Evolutionary conservation across 352 stramenopile species (phyloP).

Genomic region (Globisporangium barbulae): DNA sequence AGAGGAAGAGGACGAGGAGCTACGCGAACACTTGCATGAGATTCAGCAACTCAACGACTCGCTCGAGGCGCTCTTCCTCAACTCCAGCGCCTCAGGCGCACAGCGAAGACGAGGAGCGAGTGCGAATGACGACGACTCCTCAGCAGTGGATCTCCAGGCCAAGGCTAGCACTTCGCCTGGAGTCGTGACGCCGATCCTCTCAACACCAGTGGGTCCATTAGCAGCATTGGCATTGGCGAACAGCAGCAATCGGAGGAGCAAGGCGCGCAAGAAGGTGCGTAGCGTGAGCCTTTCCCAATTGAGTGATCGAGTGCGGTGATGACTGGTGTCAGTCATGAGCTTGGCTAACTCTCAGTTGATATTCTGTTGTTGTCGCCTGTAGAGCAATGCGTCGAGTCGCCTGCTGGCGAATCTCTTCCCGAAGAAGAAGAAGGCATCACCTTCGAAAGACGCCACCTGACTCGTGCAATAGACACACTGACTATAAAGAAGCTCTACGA

Average conservation of each 20-base stretch:
- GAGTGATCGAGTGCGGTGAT: neutral
- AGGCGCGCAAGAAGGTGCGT: constrained; percentile 2
- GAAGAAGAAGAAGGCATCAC: constrained; percentile 4
- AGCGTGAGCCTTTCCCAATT: neutral
- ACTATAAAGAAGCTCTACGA: neutral
- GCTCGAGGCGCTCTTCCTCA: constrained; percentile 10
- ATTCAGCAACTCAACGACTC: constrained; percentile 41
- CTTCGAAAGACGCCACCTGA: neutral
- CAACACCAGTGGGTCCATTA: neutral
- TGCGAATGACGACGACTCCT: neutral
- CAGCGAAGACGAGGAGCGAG: neutral
- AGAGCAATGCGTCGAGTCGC: neutral
- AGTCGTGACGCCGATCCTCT: constrained; percentile 20
- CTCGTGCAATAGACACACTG: neutral
- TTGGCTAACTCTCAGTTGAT: neutral
- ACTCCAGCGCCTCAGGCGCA: neutral
- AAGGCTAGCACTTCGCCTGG: neutral
- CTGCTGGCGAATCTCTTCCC: constrained; percentile 1
- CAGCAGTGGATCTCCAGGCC: neutral
- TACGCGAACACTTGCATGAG: constrained; percentile 38
- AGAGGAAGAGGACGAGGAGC: constrained; percentile 30
- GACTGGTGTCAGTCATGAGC: neutral
- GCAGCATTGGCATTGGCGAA: neutral
- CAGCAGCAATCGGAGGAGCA: neutral
- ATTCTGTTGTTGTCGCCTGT: neutral